Evolutionary conservation across 192 early-diverging fungal genomes (phyloP), one percentile per base, ranked within the genome.

Genomic region (Phycomyces blakesleeanus): DNA sequence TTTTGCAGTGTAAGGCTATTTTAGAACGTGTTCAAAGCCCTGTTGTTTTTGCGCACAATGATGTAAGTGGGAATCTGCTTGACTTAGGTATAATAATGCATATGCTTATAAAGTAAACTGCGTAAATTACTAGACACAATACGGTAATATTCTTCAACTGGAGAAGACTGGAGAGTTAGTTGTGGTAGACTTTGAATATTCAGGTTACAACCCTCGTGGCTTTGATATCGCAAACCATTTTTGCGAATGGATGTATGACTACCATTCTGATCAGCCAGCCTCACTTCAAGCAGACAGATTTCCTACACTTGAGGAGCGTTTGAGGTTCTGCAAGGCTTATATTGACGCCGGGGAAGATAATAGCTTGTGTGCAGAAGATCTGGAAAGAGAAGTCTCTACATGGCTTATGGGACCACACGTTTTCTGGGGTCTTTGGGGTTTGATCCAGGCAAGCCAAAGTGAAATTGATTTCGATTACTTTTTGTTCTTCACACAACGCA

Each of bases 191-290:
- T 91, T 88, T 60, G 91, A 91, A 60, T 93, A 93, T 67, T 76
- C 89, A 27, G 87, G 87, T 0, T 91, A 88, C 74, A 91, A 91
- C 56, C 83, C 82, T 61, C 83, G 85, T 2, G 88, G 82, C 18
- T 91, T 83, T 41, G 91, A 93, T 29, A 85, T 93, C 57, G 87
- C 79, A 25, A 93, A 93, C 57, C 90, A 91, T 44, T 91, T 89
- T 59, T 91, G 90, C 69, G 91, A 93, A 50, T 93, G 90, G 90
- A 84, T 78, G 58, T 85, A 84, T n/a, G 83, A 94, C 63, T 94
- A 94, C 67, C 88, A 91, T 57, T 65, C 79, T 9, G 61, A 63
- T 22, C 16, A 59, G 2, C 55, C 82, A 24, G 66, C 85, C 65
- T 12, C 76, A 3, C 47, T 87, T 2, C 69, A 85, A 20, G 59